Conservation (phyloP, 441 rosid species). For the Gossypium schwendimanii region DNA sequence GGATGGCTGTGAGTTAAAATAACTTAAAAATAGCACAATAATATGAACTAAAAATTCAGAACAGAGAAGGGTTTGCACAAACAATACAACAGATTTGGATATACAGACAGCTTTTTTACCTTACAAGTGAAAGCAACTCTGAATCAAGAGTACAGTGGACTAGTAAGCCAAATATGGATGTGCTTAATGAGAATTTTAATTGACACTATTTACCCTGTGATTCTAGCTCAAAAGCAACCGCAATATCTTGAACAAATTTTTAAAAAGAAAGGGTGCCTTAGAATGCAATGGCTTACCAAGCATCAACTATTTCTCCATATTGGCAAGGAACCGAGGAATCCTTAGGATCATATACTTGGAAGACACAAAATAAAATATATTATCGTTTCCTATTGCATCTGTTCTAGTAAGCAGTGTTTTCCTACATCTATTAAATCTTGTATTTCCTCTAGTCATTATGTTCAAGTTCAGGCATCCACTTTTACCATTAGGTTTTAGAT, state of each 20-base stretch:
- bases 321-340: background rate
- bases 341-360: background rate
- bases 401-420: background rate
- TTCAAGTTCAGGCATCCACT: background rate
- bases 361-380: background rate
- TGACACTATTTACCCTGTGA: background rate
- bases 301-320: background rate
- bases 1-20: constrained; percentile 4
- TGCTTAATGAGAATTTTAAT: background rate
- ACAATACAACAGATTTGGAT: background rate
- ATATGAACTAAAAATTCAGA: background rate
- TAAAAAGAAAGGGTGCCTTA: background rate
- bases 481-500: background rate
- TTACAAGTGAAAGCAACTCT: constrained; percentile 5
- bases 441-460: background rate
- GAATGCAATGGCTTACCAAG: background rate
- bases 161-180: constrained; percentile 3
- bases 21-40: background rate
- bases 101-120: background rate
- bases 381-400: background rate
- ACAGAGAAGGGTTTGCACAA: background rate
- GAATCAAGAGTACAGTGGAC: constrained; percentile 3
- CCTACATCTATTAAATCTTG: background rate
- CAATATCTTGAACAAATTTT: background rate
- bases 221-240: background rate